Evolutionary conservation across 306 rosid genomes (phyloP).

Genomic region (Vicia sativa): DNA sequence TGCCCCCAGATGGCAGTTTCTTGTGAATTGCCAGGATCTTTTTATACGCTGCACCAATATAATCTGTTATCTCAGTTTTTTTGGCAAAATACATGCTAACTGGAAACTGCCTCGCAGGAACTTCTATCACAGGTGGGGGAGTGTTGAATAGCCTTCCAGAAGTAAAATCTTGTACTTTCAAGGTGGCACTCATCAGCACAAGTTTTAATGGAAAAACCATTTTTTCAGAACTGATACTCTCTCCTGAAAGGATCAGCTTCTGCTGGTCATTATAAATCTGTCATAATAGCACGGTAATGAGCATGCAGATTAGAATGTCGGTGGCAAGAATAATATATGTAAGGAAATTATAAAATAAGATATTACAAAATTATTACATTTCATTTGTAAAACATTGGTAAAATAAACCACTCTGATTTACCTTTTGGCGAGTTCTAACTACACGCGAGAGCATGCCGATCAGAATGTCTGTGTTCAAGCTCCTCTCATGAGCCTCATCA

Average conservation of each 20-base stretch:
- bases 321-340: constrained; percentile 11
- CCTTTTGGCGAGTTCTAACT: constrained; percentile 64
- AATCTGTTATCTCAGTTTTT: constrained; percentile 75
- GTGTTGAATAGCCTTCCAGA: constrained; percentile 61
- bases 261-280: constrained; percentile 63
- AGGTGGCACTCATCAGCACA: constrained; percentile 95
- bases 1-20: constrained; percentile 86
- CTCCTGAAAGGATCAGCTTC: constrained; percentile 54
- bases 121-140: constrained; percentile 78
- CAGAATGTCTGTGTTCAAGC: constrained; percentile 94
- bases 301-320: constrained; percentile 13
- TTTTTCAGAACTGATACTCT: constrained; percentile 51
- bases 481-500: constrained; percentile 98
- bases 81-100: constrained; percentile 75
- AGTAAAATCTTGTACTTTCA: constrained; percentile 84
- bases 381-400: constrained; percentile 1
- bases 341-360: constrained; percentile 23
- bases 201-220: constrained; percentile 78
- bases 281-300: constrained; percentile 31
- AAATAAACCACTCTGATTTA: constrained; percentile 39
- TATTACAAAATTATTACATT: constrained; percentile 7
- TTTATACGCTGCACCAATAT: constrained; percentile 80
- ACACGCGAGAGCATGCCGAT: constrained; percentile 92
- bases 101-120: constrained; percentile 86
- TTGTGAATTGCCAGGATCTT: constrained; percentile 89